Evolutionary conservation across 2,329 filamentous ascomycete genomes (phyloP).

Genomic region (Colletotrichum australisinense): DNA sequence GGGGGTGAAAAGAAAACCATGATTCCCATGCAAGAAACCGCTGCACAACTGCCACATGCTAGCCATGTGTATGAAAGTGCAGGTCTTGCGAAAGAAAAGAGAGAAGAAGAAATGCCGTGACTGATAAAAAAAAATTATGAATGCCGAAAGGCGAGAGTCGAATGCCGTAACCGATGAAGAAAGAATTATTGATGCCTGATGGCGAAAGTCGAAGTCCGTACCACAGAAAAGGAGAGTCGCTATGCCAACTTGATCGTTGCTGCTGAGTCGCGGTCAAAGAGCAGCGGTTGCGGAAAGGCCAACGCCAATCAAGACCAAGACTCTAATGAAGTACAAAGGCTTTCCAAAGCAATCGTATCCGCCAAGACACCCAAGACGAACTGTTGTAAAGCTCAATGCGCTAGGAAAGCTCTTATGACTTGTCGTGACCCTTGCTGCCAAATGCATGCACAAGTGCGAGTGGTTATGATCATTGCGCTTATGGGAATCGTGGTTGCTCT

Average conservation of each 20-base stretch:
- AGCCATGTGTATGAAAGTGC: neutral
- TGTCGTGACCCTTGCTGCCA: neutral
- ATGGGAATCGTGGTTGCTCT: neutral
- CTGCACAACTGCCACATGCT: neutral
- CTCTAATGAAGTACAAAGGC: neutral
- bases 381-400: neutral
- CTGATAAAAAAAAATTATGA: no score
- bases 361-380: neutral
- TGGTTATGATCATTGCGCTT: neutral
- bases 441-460: neutral
- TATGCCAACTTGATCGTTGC: neutral
- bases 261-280: neutral
- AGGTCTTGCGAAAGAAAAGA: neutral
- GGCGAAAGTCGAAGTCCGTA: neutral
- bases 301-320: neutral
- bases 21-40: neutral
- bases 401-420: neutral
- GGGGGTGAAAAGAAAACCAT: neutral
- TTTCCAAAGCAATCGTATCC: no score
- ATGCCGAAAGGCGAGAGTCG: no score
- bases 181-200: no score
- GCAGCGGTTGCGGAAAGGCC: neutral
- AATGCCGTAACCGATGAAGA: neutral
- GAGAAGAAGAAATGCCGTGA: neutral
- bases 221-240: neutral